These are phyloP conservation scores for Tetrahymena elliotti DNA, from an alignment of 73 alveolate species.

Conservation along the genomic window DNA sequence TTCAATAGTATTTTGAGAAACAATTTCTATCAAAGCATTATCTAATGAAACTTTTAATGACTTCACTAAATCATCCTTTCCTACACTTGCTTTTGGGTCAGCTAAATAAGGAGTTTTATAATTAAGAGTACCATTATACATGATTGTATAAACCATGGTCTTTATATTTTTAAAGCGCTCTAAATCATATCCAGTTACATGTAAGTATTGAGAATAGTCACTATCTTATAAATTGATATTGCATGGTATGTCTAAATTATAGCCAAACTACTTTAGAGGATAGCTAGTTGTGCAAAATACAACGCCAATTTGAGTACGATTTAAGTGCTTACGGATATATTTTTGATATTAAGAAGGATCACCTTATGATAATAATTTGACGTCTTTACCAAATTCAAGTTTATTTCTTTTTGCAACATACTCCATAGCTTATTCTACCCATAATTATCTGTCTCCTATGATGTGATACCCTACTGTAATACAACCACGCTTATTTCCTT, in stretches of 20 bases:
- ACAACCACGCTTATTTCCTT: slow-evolving; percentile 51
- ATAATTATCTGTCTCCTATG: slow-evolving; percentile 21
- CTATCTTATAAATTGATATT: slow-evolving; percentile 21
- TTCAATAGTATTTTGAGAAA: slow-evolving; percentile 11
- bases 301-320: slow-evolving; percentile 49
- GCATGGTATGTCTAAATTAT: slow-evolving; percentile 56
- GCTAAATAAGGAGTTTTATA: slow-evolving; percentile 53
- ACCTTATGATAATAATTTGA: slow-evolving; percentile 16
- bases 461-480: slow-evolving; percentile 65
- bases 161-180: not conserved
- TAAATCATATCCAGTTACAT: not conserved
- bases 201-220: not conserved
- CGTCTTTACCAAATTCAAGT: slow-evolving; percentile 35
- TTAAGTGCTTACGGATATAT: slow-evolving; percentile 22
- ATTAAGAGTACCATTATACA: slow-evolving; percentile 57
- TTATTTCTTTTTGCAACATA: slow-evolving; percentile 39
- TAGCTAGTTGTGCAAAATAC: slow-evolving; percentile 49
- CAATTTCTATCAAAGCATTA: slow-evolving; percentile 54
- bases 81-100: slow-evolving; percentile 45
- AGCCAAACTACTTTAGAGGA: not conserved
- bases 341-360: slow-evolving; percentile 18
- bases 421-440: slow-evolving; percentile 41
- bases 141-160: slow-evolving; percentile 48
- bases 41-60: slow-evolving; percentile 58
- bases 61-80: slow-evolving; percentile 51